Base-by-base conservation (phyloP, 2,329 filamentous ascomycete species). In the Cladophialophora carrionii region DNA sequence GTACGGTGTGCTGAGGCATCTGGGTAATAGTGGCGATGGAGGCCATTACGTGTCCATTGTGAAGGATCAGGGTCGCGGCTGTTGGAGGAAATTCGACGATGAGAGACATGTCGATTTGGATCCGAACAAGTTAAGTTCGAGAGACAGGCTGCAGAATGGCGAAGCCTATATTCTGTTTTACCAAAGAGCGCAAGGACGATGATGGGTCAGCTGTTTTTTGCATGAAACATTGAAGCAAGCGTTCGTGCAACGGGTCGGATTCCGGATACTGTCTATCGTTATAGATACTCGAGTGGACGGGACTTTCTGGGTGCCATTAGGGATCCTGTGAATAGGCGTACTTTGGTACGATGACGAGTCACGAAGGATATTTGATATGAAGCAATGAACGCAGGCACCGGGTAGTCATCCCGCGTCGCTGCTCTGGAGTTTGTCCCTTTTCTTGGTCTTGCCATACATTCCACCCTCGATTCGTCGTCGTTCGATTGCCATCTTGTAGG, bases 401-500 rank as follows among this genome's bases (percentile, higher is more conserved):
- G 8, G 48, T 26, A 26, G 1, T 51, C 22, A 51, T 51, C 48
- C 48, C 20, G 48, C 24, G 29, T 52, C 49, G 37, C 14, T 43
- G n/a, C 29, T 29, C 20, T 26, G 24, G 17, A 32, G 10, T 20
- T 3, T 52, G 8, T 41, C 17, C 26, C 51, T 31, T 29, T 55
- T 61, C 49, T 86, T 86, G 0, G 88, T 90, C 78, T 90, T 92
- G 3, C 89, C 88, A 74, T 91, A 91, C 4, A 89, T 89, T 4
- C 91, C 91, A 17, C 91, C 91, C 66, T 87, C 85, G 65, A 87
- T 81, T 76, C 89, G 90, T 72, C 90, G 85, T 81, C 95, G 84
- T 77, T 98, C 94, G 66, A 99, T 80, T 12, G 95, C 95, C 62
- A 89, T 87, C 77, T 93, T 96, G 75, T 99, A 99, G 0, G 95